Conservation (phyloP, 2,329 filamentous ascomycete genomes). For the Beauveria asiatica region DNA sequence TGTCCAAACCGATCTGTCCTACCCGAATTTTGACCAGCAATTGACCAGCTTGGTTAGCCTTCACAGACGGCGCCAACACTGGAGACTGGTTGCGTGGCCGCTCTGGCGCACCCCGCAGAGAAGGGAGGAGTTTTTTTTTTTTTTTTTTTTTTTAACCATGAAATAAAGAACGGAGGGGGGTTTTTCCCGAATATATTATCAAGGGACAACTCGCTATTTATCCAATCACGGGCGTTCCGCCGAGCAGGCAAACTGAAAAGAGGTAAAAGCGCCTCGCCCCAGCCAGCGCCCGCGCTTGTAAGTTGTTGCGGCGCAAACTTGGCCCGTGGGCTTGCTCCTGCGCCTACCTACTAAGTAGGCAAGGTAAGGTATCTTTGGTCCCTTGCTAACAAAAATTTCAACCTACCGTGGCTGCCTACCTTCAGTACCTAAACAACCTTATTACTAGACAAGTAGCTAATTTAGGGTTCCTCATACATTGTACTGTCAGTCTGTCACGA, state of each 20-base stretch:
- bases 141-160: too few species aligned
- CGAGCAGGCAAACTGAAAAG: neutral
- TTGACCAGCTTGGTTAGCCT: too few species aligned
- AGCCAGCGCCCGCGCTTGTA: conserved; percentile 1
- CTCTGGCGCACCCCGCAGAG: too few species aligned
- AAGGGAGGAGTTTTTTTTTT: too few species aligned
- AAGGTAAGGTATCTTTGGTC: neutral
- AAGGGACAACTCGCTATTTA: neutral
- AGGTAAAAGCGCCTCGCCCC: neutral
- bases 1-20: neutral
- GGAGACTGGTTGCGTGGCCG: too few species aligned
- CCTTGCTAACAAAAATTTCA: too few species aligned
- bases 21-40: too few species aligned
- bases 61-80: too few species aligned
- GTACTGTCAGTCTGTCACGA: too few species aligned
- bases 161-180: too few species aligned
- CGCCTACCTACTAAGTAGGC: too few species aligned
- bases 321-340: neutral
- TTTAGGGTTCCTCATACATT: too few species aligned
- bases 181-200: neutral
- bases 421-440: neutral
- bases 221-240: neutral
- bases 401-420: neutral
- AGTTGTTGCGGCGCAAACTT: conserved; percentile 2
- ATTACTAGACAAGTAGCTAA: neutral